Percentiles rank a stretch among this genome's conserved stretches.
Conservation (phyloP, 306 rosid species). For the Trichosanthes cucumerina region DNA sequence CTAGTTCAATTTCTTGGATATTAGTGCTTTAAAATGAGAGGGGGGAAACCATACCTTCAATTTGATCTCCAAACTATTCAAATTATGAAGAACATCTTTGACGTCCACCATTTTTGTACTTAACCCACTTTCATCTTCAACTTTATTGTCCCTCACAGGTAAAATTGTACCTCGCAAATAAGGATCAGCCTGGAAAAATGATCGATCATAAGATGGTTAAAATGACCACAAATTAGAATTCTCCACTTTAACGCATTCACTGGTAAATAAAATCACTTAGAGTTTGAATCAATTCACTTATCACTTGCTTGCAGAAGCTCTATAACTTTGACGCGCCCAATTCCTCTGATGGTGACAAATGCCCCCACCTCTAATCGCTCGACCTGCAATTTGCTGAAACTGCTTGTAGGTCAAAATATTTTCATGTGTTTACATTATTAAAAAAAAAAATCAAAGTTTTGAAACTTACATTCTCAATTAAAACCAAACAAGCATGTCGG, state of each 20-base stretch:
- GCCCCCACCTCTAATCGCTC: conserved; percentile 40
- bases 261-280: not conserved
- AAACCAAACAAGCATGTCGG: conserved; percentile 34
- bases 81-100: conserved; percentile 27
- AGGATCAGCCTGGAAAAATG: conserved; percentile 24
- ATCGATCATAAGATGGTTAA: not conserved
- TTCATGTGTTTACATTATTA: too few species aligned
- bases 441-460: not conserved
- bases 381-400: conserved; percentile 28
- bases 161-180: conserved; percentile 27
- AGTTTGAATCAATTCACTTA: conserved; percentile 6
- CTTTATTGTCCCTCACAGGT: conserved; percentile 21
- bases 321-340: conserved; percentile 29
- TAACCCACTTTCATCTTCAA: conserved; percentile 15
- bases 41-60: conserved; percentile 24
- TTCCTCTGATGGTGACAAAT: conserved; percentile 36
- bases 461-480: conserved; percentile 34
- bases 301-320: conserved; percentile 27
- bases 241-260: not conserved
- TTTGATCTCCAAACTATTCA: conserved; percentile 41
- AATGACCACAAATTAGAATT: not conserved
- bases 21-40: not conserved
- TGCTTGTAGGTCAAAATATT: conserved; percentile 6
- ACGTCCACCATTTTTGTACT: conserved; percentile 23
- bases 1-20: not conserved